A percentile compares a stretch with the other conserved stretches of the same genome.
These are phyloP conservation scores for Ammopiptanthus mongolicus DNA, from an alignment of 306 rosid genomes.

Conservation along the genomic window DNA sequence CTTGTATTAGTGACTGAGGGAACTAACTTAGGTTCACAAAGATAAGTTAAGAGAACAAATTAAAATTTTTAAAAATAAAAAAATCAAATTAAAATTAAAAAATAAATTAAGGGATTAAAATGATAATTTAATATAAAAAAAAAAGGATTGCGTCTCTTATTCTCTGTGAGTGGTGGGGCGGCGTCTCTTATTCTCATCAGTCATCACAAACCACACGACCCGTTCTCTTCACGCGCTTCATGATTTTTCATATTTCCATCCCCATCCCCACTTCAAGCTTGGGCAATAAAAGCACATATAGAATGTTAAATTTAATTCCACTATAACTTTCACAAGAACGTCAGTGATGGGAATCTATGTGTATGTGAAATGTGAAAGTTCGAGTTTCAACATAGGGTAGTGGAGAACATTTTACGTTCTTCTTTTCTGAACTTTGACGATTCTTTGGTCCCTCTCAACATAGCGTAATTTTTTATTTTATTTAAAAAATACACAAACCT, in stretches of 20 bases:
- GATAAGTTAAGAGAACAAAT: too few relatives aligned
- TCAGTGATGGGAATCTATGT: neutral
- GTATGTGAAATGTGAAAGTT: neutral
- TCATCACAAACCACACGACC: neutral
- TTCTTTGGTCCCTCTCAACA: neutral
- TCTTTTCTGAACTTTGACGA: neutral
- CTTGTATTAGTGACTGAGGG: too few relatives aligned
- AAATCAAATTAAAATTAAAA: too few relatives aligned
- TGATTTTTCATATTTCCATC: neutral
- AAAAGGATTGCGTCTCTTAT: too few relatives aligned
- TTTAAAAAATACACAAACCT: neutral
- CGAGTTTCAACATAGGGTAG: neutral
- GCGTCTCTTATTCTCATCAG: neutral
- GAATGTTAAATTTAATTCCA: neutral
- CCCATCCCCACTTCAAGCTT: neutral
- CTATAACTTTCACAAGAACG: neutral
- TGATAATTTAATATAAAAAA: too few relatives aligned
- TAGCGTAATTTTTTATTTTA: neutral
- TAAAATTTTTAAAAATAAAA: too few relatives aligned
- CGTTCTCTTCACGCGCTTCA: slow-evolving; percentile 5
- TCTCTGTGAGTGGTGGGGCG: too few relatives aligned
- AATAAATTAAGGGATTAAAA: too few relatives aligned
- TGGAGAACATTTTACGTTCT: neutral
- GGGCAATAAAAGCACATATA: neutral
- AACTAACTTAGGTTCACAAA: too few relatives aligned